A percentile compares a stretch with the other conserved stretches of the same genome.
Conservation (phyloP, 2,329 filamentous ascomycete genomes). For the Colletotrichum aenigma region DNA sequence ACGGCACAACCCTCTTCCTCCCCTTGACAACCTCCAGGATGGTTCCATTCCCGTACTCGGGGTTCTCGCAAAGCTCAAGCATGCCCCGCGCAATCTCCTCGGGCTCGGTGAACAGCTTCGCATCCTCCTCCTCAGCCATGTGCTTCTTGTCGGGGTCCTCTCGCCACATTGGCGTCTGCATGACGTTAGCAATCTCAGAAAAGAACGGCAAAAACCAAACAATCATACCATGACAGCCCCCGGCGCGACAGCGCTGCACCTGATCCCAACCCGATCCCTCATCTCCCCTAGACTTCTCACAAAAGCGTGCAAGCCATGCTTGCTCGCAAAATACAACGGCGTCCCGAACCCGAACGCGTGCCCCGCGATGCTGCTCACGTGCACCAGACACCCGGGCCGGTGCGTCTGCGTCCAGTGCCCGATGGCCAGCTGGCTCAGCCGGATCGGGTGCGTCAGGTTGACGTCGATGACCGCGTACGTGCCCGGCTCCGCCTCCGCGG, state of each 20-base stretch:
- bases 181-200: background rate
- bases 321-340: conserved; percentile 41
- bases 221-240: conserved; percentile 31
- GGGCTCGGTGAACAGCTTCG: conserved; percentile 29
- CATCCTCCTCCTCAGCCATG: conserved; percentile 27
- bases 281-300: conserved; percentile 33
- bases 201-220: no score
- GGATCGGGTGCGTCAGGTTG: conserved; percentile 40
- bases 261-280: conserved; percentile 34
- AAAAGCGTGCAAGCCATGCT: conserved; percentile 40
- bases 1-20: conserved; percentile 29
- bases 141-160: conserved; percentile 33
- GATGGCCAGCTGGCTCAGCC: conserved; percentile 41
- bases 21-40: conserved; percentile 33
- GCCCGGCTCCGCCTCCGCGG: conserved; percentile 30
- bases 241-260: conserved; percentile 35
- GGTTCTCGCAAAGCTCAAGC: conserved; percentile 26
- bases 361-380: conserved; percentile 38
- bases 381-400: conserved; percentile 32
- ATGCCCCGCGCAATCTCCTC: conserved; percentile 36
- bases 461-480: conserved; percentile 39
- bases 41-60: conserved; percentile 32
- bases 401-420: conserved; percentile 37
- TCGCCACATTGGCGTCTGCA: conserved; percentile 37
- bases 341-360: conserved; percentile 30